Base-by-base conservation (phyloP, 805 yeast genomes). In the Hanseniaspora meyeri region DNA sequence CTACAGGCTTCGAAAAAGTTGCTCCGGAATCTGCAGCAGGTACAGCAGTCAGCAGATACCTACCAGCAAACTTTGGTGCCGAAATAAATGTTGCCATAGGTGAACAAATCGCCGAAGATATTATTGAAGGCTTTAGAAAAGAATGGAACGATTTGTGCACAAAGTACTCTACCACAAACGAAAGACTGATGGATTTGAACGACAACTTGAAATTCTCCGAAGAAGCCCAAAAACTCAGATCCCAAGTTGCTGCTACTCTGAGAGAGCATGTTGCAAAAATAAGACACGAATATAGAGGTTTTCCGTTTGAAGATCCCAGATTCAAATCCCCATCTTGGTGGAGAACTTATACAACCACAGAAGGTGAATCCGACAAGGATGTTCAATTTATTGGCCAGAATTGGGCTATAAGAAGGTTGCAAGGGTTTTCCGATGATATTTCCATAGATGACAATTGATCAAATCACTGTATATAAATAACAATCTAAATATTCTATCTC, bases 1-100 rank as follows among this genome's bases (percentile, higher is more conserved):
- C 87, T 5, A 77, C 81, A 51, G 98, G 98, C 0, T 85, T 91
- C 63, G 96, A 91, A 66, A 80, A 83, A 64, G 78, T 90, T 29
- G 83, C 85, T 11, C 95, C 97, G 0, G 97, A 91, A 68, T 67
- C 70, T 37, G 71, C 78, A 27, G 78, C 82, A 6, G 80, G 74
- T 20, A 68, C 74, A 17, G 71, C 81, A n/a, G 64, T 82, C 60
- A 77, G 79, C 55, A 71, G 85, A 53, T 76, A 77, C 66, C 61
- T 83, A 10, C 88, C 90, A 1, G 71, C 77, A 46, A 82, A 82
- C 57, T 67, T 81, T 47, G 87, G 91, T 2, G 76, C 85, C 0
- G 82, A 81, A 53, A 75, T 90, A 24, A 78, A 76, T 36, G 81
- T 89, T 16, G 74, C 79, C 31, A 76, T 90, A 39, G 97, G 97